Conservation (phyloP, 176 grass and related monocot species). For the Melocanna baccifera region DNA sequence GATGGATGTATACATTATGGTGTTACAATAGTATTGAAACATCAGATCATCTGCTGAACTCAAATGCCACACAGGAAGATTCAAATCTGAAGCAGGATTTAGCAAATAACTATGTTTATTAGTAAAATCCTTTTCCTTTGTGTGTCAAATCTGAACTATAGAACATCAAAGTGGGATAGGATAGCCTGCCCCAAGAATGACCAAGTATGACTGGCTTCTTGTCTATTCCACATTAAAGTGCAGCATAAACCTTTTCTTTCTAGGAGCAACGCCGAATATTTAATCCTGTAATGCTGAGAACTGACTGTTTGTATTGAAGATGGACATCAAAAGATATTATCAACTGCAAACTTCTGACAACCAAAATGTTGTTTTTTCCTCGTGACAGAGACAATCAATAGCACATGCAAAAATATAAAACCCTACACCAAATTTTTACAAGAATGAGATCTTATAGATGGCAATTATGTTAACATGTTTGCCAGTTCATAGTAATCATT, state of each 20-base stretch:
- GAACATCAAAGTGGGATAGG: background rate
- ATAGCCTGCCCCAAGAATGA: background rate
- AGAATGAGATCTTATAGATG: background rate
- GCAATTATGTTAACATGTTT: background rate
- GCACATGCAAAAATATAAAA: background rate
- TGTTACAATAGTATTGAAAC: background rate
- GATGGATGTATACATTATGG: background rate
- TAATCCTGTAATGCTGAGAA: background rate
- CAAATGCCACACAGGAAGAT: background rate
- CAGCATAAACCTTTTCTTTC: background rate
- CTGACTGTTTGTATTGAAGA: constrained; percentile 2
- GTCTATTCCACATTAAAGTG: background rate
- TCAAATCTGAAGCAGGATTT: constrained; percentile 9
- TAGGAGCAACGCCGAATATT: background rate
- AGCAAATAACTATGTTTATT: background rate
- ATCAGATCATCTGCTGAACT: constrained; percentile 7
- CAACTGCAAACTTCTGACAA: background rate
- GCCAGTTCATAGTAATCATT: background rate
- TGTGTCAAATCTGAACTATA: background rate
- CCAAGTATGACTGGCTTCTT: background rate
- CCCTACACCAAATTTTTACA: background rate
- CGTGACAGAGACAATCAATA: background rate
- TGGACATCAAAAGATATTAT: background rate
- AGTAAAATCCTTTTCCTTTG: background rate
- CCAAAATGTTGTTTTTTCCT: background rate